These are phyloP conservation scores for Calophaca sinica DNA, from an alignment of 306 rosid genomes.

Conservation along the genomic window DNA sequence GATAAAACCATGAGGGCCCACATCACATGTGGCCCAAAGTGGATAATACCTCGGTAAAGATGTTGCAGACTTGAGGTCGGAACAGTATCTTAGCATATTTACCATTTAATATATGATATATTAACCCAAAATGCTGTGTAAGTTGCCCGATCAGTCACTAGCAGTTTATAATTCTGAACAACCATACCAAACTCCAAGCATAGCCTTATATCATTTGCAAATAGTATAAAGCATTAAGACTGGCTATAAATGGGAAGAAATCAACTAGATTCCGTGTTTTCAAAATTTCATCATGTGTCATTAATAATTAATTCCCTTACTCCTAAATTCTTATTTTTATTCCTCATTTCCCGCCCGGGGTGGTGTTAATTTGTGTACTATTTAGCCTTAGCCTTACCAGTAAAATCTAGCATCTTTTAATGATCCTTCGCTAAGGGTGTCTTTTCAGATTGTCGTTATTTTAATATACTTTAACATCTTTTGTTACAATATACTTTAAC, in stretches of 20 bases:
- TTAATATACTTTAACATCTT: constrained; percentile 12
- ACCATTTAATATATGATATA: constrained; percentile 29
- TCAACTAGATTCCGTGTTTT: constrained; percentile 35
- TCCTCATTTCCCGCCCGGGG: not conserved
- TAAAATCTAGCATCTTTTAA: constrained; percentile 31
- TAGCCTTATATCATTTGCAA: constrained; percentile 24
- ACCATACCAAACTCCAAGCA: constrained; percentile 30
- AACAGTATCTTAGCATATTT: too few species aligned
- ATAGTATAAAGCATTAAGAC: constrained; percentile 5
- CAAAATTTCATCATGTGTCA: constrained; percentile 20
- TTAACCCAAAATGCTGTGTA: constrained; percentile 11
- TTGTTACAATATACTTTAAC: constrained; percentile 6
- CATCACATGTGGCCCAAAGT: too few species aligned
- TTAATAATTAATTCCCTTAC: constrained; percentile 18
- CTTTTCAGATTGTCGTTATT: constrained; percentile 37
- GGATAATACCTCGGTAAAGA: too few species aligned
- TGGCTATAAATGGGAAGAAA: constrained; percentile 33
- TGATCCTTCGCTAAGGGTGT: constrained; percentile 18
- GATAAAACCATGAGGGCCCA: too few species aligned
- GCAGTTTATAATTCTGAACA: constrained; percentile 19
- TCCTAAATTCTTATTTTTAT: constrained; percentile 22
- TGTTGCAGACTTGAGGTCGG: too few species aligned
- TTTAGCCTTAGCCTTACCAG: constrained; percentile 10
- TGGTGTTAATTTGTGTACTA: constrained; percentile 1
- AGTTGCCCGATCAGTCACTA: constrained; percentile 19